Conservation (phyloP, 2,329 filamentous ascomycete genomes). For the Fusarium mangiferae region DNA sequence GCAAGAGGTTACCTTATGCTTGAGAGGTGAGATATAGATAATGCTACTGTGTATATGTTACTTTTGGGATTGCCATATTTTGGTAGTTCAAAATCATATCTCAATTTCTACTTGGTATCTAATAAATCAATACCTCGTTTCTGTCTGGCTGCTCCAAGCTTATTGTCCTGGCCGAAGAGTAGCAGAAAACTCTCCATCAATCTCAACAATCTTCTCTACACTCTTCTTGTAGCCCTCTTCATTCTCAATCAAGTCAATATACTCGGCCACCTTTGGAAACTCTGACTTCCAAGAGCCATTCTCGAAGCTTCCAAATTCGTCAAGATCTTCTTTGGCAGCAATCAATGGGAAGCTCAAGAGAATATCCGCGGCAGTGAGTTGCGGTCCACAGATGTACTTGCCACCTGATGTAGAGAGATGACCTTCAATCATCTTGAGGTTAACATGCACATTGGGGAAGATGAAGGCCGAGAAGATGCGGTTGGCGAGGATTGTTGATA, state of each 20-base stretch:
- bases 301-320: slow-evolving; percentile 55
- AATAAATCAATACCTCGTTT: neutral
- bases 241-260: slow-evolving; percentile 56
- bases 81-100: neutral
- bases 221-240: slow-evolving; percentile 61
- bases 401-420: slow-evolving; percentile 59
- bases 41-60: neutral
- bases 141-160: neutral
- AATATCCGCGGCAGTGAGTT: slow-evolving; percentile 64
- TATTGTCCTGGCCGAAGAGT: neutral
- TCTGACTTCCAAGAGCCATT: slow-evolving; percentile 51
- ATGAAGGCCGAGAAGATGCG: slow-evolving; percentile 54
- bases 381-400: slow-evolving; percentile 60
- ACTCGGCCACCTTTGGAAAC: slow-evolving; percentile 59
- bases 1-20: neutral
- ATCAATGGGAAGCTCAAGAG: slow-evolving; percentile 65
- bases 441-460: slow-evolving; percentile 59
- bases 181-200: slow-evolving; percentile 55
- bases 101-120: neutral
- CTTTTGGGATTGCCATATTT: too few relatives aligned
- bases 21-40: neutral
- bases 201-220: slow-evolving; percentile 59
- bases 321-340: slow-evolving; percentile 53
- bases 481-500: slow-evolving; percentile 58
- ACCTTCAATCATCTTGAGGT: slow-evolving; percentile 62